Base-by-base conservation (phyloP, 495 filamentous ascomycete species). In the Xylaria sp. region DNA sequence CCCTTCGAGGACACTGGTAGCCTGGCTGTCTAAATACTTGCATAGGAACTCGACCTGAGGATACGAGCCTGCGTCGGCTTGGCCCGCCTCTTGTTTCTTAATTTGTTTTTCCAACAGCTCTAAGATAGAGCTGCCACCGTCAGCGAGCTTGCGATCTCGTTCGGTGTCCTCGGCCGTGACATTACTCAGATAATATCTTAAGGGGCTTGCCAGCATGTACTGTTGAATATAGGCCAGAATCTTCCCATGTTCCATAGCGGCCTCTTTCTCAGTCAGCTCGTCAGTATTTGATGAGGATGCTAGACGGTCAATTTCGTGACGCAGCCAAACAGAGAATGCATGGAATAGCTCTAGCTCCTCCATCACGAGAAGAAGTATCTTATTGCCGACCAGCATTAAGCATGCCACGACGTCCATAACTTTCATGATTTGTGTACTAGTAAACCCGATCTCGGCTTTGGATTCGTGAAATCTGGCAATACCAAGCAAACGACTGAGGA, bases 281-380 rank as follows among this genome's bases (percentile, higher is more conserved):
- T 89, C 86, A 1, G 79, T 78, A 19, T 76, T 66, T 2, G 85
- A 81, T 6, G 82, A 80, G 1, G 85, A 82, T 5, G 82, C 82
- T 52, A 87, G 81, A 46, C 83, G 82, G 71, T 97, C 92, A 63
- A 98, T 95, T 74, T 96, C 91, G 70, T 94, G 86, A 7, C 90
- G 88, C 46, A 99, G 85, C 96, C 95, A 99, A 64, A 85, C 84
- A 0, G 92, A 93, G 79, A 98, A 99, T 5, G 88, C 86, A 9
- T 82, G 73, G 75, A 97, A 99, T 58, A 94, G 87, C 24, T 89
- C 85, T 37, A 96, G 82, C 78, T 99, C 96, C 57, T 92, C 88
- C 74, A 92, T 91, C 33, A 92, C 87, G 55, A 87, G 79, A 12
- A 89, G 85, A 19, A 97, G 85, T 19, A 96, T 88, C 46, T 89